Evolutionary conservation across 371 early-diverging fungal species (phyloP).

Genomic region (Syncephalis plumigaleata): DNA sequence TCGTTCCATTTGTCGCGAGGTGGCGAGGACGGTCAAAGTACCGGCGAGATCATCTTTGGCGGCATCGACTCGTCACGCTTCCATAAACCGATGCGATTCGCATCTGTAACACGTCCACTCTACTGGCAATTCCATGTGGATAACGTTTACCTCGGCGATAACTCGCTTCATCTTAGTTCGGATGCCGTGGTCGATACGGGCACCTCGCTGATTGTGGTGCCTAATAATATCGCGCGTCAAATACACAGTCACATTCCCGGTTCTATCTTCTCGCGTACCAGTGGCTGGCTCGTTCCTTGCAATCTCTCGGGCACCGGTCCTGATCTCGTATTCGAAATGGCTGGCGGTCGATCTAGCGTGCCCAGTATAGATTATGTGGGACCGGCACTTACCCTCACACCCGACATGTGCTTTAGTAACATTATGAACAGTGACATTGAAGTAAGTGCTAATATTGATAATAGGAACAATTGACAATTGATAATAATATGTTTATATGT

Average conservation of each 20-base stretch:
- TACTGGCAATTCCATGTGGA: not conserved
- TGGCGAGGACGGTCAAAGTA: slow-evolving; percentile 20
- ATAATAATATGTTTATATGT: not conserved
- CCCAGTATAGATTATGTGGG: slow-evolving; percentile 22
- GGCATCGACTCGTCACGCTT: slow-evolving; percentile 15
- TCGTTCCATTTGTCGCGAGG: slow-evolving; percentile 15
- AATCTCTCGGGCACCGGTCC: slow-evolving; percentile 11
- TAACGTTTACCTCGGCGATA: not conserved
- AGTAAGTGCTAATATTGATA: not conserved
- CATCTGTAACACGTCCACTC: slow-evolving; percentile 4
- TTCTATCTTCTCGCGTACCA: slow-evolving; percentile 5
- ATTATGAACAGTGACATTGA: slow-evolving; percentile 4
- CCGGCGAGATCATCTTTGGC: slow-evolving; percentile 26
- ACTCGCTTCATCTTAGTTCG: not conserved
- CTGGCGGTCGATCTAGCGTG: slow-evolving; percentile 17
- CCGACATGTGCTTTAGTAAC: slow-evolving; percentile 7
- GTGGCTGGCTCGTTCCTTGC: slow-evolving; percentile 19
- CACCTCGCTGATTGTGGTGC: slow-evolving; percentile 34
- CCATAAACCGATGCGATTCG: slow-evolving; percentile 14
- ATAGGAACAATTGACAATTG: not conserved
- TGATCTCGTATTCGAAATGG: slow-evolving; percentile 17
- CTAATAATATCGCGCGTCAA: slow-evolving; percentile 14
- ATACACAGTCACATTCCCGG: slow-evolving; percentile 19
- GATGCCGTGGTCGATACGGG: slow-evolving; percentile 32
- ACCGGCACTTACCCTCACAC: slow-evolving; percentile 5